These are phyloP conservation scores for Mortierella claussenii DNA, from an alignment of 192 early-diverging fungal species.

Conservation along the genomic window DNA sequence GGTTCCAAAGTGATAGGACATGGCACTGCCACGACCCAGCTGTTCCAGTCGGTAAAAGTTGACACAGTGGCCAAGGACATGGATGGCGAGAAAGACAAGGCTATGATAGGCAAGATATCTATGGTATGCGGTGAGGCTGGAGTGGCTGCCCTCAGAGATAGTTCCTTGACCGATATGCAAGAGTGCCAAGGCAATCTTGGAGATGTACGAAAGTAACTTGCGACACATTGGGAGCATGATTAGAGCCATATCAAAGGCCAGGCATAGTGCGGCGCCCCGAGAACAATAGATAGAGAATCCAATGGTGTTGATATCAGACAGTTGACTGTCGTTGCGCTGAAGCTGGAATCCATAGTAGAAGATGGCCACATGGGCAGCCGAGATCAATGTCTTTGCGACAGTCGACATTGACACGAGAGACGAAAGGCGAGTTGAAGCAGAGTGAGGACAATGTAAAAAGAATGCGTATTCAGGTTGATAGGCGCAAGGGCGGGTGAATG, in stretches of 20 bases:
- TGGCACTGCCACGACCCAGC: constrained; percentile 29
- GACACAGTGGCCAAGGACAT: constrained; percentile 67
- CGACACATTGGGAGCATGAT: constrained; percentile 67
- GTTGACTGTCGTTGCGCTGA: constrained; percentile 60
- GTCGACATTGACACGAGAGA: constrained; percentile 41
- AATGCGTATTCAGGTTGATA: no score
- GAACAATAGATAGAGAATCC: constrained; percentile 63
- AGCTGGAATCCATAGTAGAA: constrained; percentile 63
- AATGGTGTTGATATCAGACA: constrained; percentile 61
- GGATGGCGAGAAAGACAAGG: constrained; percentile 67
- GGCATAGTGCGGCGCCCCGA: constrained; percentile 66
- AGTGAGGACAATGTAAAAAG: no score
- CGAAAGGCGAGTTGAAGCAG: no score
- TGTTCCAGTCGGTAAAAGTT: constrained; percentile 61
- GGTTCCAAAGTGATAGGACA: constrained; percentile 47
- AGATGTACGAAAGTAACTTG: constrained; percentile 44
- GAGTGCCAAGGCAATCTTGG: constrained; percentile 18
- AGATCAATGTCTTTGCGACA: constrained; percentile 12
- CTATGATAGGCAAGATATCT: constrained; percentile 64
- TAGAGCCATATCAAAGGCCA: constrained; percentile 62
- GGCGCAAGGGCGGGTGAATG: no score
- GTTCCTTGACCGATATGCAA: constrained; percentile 33
- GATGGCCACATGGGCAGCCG: constrained; percentile 51
- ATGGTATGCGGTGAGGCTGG: constrained; percentile 35
- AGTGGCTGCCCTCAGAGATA: constrained; percentile 38